phyloP scores from a whole-genome alignment of 2,329 filamentous ascomycete species.

The Coniochaeta ligniaria region DNA sequence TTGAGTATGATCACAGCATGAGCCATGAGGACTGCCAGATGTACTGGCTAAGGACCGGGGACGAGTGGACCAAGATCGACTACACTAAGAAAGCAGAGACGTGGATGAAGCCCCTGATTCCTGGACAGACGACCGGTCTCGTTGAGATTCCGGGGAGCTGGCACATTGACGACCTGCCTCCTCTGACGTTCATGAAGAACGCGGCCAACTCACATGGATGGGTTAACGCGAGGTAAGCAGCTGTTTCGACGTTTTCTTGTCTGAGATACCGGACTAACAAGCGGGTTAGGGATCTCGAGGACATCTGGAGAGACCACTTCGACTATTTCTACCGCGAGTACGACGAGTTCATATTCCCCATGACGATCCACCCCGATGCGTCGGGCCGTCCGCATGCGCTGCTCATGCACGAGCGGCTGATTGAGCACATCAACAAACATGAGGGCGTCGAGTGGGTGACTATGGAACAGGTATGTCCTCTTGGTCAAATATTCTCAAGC shows the following conservation, averaged over 20 bases:
- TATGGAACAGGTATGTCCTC: slow-evolving; percentile 59
- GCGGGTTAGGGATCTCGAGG: slow-evolving; percentile 50
- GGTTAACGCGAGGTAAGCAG: slow-evolving; percentile 43
- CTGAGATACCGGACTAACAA: no score
- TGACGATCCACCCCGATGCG: slow-evolving; percentile 70
- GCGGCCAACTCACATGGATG: slow-evolving; percentile 58
- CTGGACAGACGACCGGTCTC: slow-evolving; percentile 50
- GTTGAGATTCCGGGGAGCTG: slow-evolving; percentile 58
- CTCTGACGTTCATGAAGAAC: slow-evolving; percentile 68
- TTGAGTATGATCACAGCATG: slow-evolving; percentile 64
- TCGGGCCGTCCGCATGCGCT: slow-evolving; percentile 65
- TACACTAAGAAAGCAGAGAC: slow-evolving; percentile 51
- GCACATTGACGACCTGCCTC: slow-evolving; percentile 59
- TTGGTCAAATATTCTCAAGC: no score
- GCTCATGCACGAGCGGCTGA: slow-evolving; percentile 64
- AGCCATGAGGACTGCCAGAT: slow-evolving; percentile 55
- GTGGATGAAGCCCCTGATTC: slow-evolving; percentile 59
- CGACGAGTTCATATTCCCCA: slow-evolving; percentile 70
- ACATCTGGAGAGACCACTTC: slow-evolving; percentile 60
- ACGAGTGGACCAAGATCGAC: slow-evolving; percentile 60
- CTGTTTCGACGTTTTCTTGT: no score
- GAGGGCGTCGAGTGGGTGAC: slow-evolving; percentile 58
- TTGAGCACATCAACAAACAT: slow-evolving; percentile 60
- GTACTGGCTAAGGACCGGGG: slow-evolving; percentile 55
- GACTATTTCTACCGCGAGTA: slow-evolving; percentile 72